Evolutionary conservation across 306 rosid genomes (phyloP).

Genomic region (Hippophae rhamnoides): DNA sequence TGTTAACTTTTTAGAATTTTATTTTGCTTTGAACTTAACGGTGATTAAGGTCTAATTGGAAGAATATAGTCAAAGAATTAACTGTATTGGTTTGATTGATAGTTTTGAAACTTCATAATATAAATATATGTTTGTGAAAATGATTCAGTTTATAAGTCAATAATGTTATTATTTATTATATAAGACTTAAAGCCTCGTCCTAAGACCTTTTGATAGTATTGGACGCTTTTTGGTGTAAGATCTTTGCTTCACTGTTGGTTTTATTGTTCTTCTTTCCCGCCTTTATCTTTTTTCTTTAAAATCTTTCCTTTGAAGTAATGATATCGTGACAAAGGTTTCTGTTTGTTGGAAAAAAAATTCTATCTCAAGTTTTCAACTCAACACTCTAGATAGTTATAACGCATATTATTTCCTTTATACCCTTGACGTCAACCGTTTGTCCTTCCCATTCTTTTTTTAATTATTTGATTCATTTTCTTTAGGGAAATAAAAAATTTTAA

Average conservation of each 20-base stretch:
- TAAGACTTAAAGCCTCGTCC: background rate
- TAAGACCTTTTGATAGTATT: slow-evolving; percentile 5
- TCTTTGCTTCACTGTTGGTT: slow-evolving; percentile 20
- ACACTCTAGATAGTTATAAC: background rate
- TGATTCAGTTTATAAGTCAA: too few species aligned
- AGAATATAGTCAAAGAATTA: too few species aligned
- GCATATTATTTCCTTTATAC: background rate
- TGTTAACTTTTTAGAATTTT: too few species aligned
- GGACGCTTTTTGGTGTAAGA: slow-evolving; percentile 20
- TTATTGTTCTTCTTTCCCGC: slow-evolving; percentile 3
- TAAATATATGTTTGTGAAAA: too few species aligned
- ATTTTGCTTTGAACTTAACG: too few species aligned
- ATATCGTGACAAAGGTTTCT: slow-evolving; percentile 1
- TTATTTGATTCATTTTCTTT: background rate
- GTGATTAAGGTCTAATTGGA: too few species aligned
- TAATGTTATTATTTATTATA: too few species aligned
- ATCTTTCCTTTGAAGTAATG: slow-evolving; percentile 13
- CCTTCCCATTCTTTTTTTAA: background rate
- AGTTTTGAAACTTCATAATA: too few species aligned
- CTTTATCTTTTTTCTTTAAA: background rate
- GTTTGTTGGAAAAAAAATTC: slow-evolving; percentile 11
- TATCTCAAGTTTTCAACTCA: background rate
- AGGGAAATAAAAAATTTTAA: background rate
- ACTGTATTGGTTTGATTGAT: too few species aligned
- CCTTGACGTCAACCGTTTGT: background rate